Percentiles rank a stretch among this genome's conserved stretches.
Conservation (phyloP, 2,329 filamentous ascomycete species). For the Trichophyton rubrum region DNA sequence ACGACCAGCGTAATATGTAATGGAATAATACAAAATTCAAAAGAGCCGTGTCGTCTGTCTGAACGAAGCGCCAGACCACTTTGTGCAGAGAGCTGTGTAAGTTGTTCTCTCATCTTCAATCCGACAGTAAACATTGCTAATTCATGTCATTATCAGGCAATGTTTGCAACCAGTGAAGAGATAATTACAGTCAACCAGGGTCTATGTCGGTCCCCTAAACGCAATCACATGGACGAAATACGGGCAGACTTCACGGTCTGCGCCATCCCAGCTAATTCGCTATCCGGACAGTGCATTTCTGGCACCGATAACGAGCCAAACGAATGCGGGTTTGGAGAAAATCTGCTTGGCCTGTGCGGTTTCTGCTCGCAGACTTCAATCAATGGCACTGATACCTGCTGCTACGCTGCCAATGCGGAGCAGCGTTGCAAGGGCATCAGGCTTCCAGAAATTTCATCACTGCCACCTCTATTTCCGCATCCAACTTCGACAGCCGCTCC, state of each 20-base stretch:
- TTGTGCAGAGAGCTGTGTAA: conserved; percentile 79
- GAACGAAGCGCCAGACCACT: conserved; percentile 56
- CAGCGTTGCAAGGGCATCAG: conserved; percentile 61
- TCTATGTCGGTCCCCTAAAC: conserved; percentile 56
- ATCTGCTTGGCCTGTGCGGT: conserved; percentile 63
- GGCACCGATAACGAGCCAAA: conserved; percentile 68
- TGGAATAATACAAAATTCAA: conserved; percentile 82
- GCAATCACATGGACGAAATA: conserved; percentile 61
- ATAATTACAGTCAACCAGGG: conserved; percentile 61
- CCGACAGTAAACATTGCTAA: conserved; percentile 11
- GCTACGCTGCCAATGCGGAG: conserved; percentile 67
- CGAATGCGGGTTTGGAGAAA: conserved; percentile 73
- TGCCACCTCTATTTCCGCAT: conserved; percentile 47
- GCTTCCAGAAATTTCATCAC: conserved; percentile 54
- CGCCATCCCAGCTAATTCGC: conserved; percentile 64
- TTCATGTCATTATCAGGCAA: conserved; percentile 42
- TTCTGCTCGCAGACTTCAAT: conserved; percentile 74
- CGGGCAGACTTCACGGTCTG: conserved; percentile 88
- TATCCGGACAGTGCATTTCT: conserved; percentile 61
- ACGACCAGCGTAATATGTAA: conserved; percentile 89
- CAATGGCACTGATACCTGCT: conserved; percentile 93
- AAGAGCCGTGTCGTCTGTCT: conserved; percentile 53
- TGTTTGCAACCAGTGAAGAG: conserved; percentile 80
- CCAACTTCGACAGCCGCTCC: conserved; percentile 53
- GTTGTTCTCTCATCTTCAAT: conserved; percentile 22